Conservation (phyloP, 176 grass and related monocot species). For the Oropetium thomaeum region DNA sequence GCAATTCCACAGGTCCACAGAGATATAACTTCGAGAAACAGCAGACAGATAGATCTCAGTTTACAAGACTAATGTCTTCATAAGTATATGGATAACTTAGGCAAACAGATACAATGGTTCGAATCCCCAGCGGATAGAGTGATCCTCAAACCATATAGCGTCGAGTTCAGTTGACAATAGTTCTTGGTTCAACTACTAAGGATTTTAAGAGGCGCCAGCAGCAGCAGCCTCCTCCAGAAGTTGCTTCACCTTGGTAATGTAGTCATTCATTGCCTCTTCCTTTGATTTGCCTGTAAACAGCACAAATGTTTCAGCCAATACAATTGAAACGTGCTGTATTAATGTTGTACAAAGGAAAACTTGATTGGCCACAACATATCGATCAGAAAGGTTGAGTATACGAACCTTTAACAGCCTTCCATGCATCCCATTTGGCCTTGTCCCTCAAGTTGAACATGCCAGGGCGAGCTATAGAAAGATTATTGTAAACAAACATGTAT, state of each 20-base stretch:
- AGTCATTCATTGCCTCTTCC: constrained; percentile 76
- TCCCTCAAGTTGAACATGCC: constrained; percentile 54
- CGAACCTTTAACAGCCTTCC: constrained; percentile 79
- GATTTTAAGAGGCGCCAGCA: constrained; percentile 26
- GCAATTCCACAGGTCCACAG: not conserved
- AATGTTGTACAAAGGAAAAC: constrained; percentile 2
- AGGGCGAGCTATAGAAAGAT: constrained; percentile 53
- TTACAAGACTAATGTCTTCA: constrained; percentile 1
- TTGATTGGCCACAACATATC: not conserved
- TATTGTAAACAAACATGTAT: not conserved
- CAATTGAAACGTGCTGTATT: not conserved
- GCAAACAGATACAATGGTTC: constrained; percentile 30
- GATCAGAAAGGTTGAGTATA: not conserved
- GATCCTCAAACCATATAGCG: constrained; percentile 18
- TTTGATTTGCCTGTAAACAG: constrained; percentile 56
- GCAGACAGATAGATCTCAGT: not conserved
- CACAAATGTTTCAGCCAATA: constrained; percentile 4
- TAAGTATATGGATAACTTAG: constrained; percentile 6
- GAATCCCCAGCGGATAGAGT: constrained; percentile 24
- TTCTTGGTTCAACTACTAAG: constrained; percentile 16
- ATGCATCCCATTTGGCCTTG: constrained; percentile 81
- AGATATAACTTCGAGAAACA: not conserved
- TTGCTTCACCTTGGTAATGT: constrained; percentile 90
- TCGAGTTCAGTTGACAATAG: constrained; percentile 11
- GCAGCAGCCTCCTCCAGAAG: constrained; percentile 52